Conservation (phyloP, 2,329 filamentous ascomycete species). For the Stylonectria norvegica region DNA sequence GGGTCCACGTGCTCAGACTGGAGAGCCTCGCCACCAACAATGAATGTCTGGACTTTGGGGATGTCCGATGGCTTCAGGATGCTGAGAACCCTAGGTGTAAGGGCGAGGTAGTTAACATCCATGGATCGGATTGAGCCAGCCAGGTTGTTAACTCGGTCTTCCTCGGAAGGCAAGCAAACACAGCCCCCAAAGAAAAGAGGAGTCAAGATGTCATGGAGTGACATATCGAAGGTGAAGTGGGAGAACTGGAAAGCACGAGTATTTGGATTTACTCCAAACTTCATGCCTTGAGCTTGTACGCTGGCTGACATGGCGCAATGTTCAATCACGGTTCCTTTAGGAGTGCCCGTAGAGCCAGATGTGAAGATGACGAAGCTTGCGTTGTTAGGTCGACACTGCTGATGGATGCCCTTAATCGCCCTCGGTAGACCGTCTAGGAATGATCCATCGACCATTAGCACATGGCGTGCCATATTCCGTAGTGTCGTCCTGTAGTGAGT, state of each 20-base stretch:
- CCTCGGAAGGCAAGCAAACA: constrained; percentile 18
- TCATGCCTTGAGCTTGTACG: too few relatives aligned
- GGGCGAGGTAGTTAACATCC: constrained; percentile 1
- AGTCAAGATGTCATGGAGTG: constrained; percentile 8
- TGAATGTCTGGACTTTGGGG: constrained; percentile 6
- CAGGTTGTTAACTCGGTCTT: constrained; percentile 12
- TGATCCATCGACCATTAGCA: too few relatives aligned
- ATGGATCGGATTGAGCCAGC: constrained; percentile 2
- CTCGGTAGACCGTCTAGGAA: too few relatives aligned
- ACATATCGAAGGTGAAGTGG: constrained; percentile 12
- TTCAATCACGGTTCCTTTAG: constrained; percentile 11
- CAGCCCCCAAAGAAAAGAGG: constrained; percentile 14
- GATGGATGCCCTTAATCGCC: background rate
- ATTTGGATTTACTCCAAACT: background rate
- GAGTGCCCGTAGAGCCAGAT: constrained; percentile 14
- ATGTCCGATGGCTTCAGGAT: constrained; percentile 11
- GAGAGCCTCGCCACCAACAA: constrained; percentile 16
- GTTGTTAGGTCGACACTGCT: background rate
- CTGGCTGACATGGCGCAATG: too few relatives aligned
- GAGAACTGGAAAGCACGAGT: background rate
- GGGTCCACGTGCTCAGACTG: background rate
- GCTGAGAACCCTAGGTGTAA: constrained; percentile 13
- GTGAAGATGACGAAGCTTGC: constrained; percentile 14
- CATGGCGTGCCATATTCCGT: background rate
- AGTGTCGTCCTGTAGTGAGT: background rate